Conservation (phyloP, 768 basidiomycete genomes). For the Auriscalpium vulgare region DNA sequence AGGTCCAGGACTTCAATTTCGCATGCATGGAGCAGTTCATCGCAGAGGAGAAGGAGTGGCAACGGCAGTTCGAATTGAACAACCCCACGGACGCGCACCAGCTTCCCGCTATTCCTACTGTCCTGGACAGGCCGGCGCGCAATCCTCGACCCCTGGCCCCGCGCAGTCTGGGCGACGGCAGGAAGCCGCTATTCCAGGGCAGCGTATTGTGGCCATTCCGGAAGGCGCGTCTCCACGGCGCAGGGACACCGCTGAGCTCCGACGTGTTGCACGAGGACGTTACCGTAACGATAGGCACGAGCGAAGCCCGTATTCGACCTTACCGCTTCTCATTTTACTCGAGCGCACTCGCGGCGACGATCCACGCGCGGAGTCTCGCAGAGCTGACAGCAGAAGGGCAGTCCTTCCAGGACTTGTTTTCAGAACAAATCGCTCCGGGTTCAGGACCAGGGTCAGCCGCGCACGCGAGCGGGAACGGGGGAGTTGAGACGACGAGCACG, state of each 20-base stretch:
- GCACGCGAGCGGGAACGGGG: slow-evolving; percentile 1
- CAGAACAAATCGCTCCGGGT: too few species aligned
- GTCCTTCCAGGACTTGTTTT: slow-evolving; percentile 85
- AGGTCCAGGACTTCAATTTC: slow-evolving; percentile 63
- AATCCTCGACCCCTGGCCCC: slow-evolving; percentile 75
- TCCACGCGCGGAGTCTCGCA: slow-evolving; percentile 86
- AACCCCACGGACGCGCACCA: slow-evolving; percentile 26
- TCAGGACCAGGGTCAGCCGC: not conserved
- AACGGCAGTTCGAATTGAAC: slow-evolving; percentile 48
- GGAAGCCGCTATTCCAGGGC: slow-evolving; percentile 85
- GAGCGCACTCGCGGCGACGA: slow-evolving; percentile 86
- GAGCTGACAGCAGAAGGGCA: slow-evolving; percentile 94
- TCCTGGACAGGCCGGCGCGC: slow-evolving; percentile 49
- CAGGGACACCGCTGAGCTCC: slow-evolving; percentile 13
- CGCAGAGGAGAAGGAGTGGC: slow-evolving; percentile 59
- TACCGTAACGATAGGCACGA: slow-evolving; percentile 31
- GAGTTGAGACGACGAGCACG: not conserved
- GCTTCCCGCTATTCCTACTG: slow-evolving; percentile 42
- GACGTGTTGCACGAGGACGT: slow-evolving; percentile 26
- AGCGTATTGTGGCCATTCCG: slow-evolving; percentile 35
- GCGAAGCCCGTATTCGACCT: slow-evolving; percentile 39
- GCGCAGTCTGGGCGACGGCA: slow-evolving; percentile 57
- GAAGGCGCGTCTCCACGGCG: slow-evolving; percentile 33
- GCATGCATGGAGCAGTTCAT: slow-evolving; percentile 71
- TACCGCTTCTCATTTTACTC: slow-evolving; percentile 99